Base-by-base conservation (phyloP, 2,329 filamentous ascomycete species). In the Alternaria viburni region DNA sequence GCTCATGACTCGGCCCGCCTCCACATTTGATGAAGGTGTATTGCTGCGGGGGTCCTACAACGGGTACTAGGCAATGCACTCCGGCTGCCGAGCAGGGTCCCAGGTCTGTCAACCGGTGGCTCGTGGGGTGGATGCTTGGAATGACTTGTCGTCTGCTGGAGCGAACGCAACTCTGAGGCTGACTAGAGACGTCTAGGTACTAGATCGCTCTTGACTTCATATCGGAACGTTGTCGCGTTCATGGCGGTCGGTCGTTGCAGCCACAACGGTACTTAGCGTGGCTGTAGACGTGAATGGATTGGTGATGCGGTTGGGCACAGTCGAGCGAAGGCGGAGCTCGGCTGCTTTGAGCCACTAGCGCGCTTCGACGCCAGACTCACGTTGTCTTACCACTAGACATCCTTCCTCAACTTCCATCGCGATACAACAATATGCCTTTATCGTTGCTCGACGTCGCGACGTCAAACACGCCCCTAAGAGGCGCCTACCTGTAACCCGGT, bases 11-110 rank as follows among this genome's bases (percentile, higher is more conserved):
- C 26, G 44, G 23, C 36, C 21, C 28, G 50, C 61, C 66, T 62
- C 68, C 68, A 62, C 64, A 67, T 46, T 69, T 67, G 66, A 70
- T 67, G 59, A 62, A 59, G 25, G 57, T 36, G 45, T 52, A 56
- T 63, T 59, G 36, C 49, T 19, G n/a, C 11, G 28, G 30, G 30
- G 45, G 41, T 57, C 30, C 43, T 21, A 56, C 54, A 50, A 51
- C 68, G 68, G 68, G 67, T 60, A 36, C 51, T 45, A 69, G 62
- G 61, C 47, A 21, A 43, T 59, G 51, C n/a, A 45, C 52, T 68
- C 68, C 68, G 67, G 57, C 28, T 26, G 51, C 61, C 59, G 60
- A 60, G 63, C 50, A 49, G 36, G 36, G 12, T 50, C 13, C 12
- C 28, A 36, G 43, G 49, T 10, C 30, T 55, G 26, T 59, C 32